These are phyloP conservation scores for Lodderomyces margitis DNA, from an alignment of 1,139 yeast genomes.

Conservation along the genomic window DNA sequence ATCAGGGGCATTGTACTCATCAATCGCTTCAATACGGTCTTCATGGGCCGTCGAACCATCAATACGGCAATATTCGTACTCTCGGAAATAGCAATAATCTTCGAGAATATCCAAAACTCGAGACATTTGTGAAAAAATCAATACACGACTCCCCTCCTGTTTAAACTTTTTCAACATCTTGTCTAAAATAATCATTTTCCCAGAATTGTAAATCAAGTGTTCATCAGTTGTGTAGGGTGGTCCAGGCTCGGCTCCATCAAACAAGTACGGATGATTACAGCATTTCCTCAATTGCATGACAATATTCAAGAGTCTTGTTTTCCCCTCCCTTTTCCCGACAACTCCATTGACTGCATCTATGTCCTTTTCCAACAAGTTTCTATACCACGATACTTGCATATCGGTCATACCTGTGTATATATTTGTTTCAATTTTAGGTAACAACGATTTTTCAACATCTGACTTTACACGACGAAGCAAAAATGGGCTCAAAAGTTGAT, in stretches of 20 bases:
- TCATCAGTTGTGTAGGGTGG: slow-evolving; percentile 98
- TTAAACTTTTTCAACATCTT: slow-evolving; percentile 72
- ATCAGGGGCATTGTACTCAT: slow-evolving; percentile 81
- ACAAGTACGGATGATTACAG: slow-evolving; percentile 94
- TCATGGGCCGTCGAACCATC: slow-evolving; percentile 96
- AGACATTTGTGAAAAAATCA: slow-evolving; percentile 94
- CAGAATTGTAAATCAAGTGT: slow-evolving; percentile 82
- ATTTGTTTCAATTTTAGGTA: slow-evolving; percentile 89
- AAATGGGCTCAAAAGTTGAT: slow-evolving; percentile 83
- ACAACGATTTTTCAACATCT: slow-evolving; percentile 86
- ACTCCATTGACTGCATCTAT: slow-evolving; percentile 96
- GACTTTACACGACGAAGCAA: slow-evolving; percentile 84
- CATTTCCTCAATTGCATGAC: slow-evolving; percentile 97
- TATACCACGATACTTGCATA: slow-evolving; percentile 93
- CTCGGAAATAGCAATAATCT: slow-evolving; percentile 86
- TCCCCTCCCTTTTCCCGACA: slow-evolving; percentile 84
- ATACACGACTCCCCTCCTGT: slow-evolving; percentile 80
- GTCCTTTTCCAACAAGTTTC: slow-evolving; percentile 83
- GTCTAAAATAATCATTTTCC: slow-evolving; percentile 87
- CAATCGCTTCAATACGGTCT: slow-evolving; percentile 89
- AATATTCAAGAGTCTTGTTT: slow-evolving; percentile 83
- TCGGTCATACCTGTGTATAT: slow-evolving; percentile 91
- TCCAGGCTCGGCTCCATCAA: slow-evolving; percentile 99
- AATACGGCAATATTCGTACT: slow-evolving; percentile 83
- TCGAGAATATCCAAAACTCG: slow-evolving; percentile 87